Evolutionary conservation across 345 rosid species (phyloP).

Genomic region (Camelina sativa): DNA sequence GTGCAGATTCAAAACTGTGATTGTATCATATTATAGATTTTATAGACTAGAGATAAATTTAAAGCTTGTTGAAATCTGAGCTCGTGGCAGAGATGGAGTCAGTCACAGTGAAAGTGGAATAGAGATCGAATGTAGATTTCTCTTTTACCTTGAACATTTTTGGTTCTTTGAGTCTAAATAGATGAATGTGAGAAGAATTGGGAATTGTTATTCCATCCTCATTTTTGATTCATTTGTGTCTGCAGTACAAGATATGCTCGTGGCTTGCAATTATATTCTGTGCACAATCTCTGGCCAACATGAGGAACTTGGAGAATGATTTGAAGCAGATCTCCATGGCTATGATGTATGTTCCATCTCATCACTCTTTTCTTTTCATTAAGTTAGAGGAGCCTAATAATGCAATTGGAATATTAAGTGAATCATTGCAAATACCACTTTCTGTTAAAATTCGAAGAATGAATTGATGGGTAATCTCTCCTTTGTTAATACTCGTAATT

Average conservation of each 20-base stretch:
- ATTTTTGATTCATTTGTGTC: constrained; percentile 4
- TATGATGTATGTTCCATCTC: constrained; percentile 66
- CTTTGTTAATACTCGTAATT: constrained; percentile 6
- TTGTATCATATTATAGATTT: neutral
- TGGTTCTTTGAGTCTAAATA: neutral
- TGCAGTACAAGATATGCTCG: constrained; percentile 93
- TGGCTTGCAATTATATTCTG: constrained; percentile 96
- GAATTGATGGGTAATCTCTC: neutral
- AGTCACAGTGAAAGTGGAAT: constrained; percentile 1
- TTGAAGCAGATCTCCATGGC: constrained; percentile 99
- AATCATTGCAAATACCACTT: neutral
- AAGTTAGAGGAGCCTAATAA: neutral
- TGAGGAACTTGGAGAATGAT: constrained; percentile 90
- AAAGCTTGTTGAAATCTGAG: constrained; percentile 20
- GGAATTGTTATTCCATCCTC: neutral
- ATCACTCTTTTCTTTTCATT: constrained; percentile 11
- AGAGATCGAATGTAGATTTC: neutral
- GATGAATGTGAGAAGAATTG: neutral
- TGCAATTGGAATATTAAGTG: neutral
- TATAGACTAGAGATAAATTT: neutral
- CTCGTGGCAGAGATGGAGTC: neutral
- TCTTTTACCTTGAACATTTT: neutral
- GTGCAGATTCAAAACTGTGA: constrained; percentile 5
- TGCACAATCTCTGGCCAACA: constrained; percentile 87
- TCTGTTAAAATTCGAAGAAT: neutral